A percentile compares a stretch with the other conserved stretches of the same genome.
Evolutionary conservation across 2,329 filamentous ascomycete genomes (phyloP).

Genomic region (Fusarium chlamydosporum): DNA sequence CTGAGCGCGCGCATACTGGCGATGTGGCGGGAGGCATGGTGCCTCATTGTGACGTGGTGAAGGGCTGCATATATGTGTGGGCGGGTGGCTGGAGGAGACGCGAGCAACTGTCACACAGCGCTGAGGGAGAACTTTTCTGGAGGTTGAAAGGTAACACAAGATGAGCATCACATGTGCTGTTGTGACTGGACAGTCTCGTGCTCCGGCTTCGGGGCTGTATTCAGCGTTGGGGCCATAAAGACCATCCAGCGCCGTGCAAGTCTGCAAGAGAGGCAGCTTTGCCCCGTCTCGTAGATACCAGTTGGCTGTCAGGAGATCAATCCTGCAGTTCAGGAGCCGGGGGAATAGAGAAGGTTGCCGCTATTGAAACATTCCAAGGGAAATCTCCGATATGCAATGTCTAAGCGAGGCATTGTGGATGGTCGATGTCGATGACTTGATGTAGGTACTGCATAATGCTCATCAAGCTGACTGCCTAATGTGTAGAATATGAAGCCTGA

Average conservation of each 20-base stretch:
- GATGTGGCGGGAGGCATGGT: slow-evolving; percentile 38
- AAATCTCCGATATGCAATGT: slow-evolving; percentile 51
- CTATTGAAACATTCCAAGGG: slow-evolving; percentile 41
- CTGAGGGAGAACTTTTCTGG: slow-evolving; percentile 11
- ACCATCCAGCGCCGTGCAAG: slow-evolving; percentile 29
- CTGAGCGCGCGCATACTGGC: slow-evolving; percentile 25
- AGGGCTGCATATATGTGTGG: slow-evolving; percentile 26
- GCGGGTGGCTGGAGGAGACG: slow-evolving; percentile 17
- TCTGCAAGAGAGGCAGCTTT: slow-evolving; percentile 25
- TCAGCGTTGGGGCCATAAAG: slow-evolving; percentile 26
- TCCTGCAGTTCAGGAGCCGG: slow-evolving; percentile 19
- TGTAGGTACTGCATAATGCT: slow-evolving; percentile 33
- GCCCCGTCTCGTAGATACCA: slow-evolving; percentile 2
- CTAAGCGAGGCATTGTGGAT: slow-evolving; percentile 44
- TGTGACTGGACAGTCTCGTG: slow-evolving; percentile 26
- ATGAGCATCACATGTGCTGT: slow-evolving; percentile 28
- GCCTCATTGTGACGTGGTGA: slow-evolving; percentile 50
- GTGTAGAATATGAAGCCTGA: slow-evolving; percentile 39
- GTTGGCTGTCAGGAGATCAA: slow-evolving; percentile 2
- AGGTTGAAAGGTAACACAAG: slow-evolving; percentile 30
- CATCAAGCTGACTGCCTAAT: slow-evolving; percentile 41
- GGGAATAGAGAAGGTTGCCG: slow-evolving; percentile 30
- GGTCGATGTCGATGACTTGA: slow-evolving; percentile 31
- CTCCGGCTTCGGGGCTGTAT: slow-evolving; percentile 30
- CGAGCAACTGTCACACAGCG: slow-evolving; percentile 31